Percentiles rank a stretch among this genome's conserved stretches.
Conservation (phyloP, 495 filamentous ascomycete genomes). For the Neurospora sp. region DNA sequence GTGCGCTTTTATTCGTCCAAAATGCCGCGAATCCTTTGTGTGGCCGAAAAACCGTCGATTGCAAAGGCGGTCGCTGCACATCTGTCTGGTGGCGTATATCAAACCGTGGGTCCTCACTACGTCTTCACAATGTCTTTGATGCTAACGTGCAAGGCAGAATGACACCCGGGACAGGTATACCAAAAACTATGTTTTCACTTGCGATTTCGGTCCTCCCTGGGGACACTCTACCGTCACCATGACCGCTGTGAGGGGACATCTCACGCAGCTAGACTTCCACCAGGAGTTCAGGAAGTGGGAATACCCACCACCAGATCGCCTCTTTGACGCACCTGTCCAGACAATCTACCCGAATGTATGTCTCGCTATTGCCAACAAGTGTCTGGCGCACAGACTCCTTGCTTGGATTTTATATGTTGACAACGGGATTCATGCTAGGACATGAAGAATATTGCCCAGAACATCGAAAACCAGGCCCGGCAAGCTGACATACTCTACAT, state of each 20-base stretch:
- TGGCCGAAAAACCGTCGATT: conserved; percentile 95
- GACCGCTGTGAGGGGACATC: conserved; percentile 84
- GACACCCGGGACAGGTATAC: conserved; percentile 61
- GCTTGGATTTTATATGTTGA: neutral
- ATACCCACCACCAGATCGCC: conserved; percentile 62
- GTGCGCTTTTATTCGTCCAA: neutral
- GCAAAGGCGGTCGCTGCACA: conserved; percentile 87
- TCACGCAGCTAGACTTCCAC: conserved; percentile 64
- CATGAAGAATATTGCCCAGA: conserved; percentile 68
- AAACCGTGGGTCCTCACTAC: conserved; percentile 46
- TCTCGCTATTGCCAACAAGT: conserved; percentile 1
- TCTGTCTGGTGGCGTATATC: conserved; percentile 63
- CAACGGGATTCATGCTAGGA: conserved; percentile 38
- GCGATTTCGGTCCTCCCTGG: conserved; percentile 74
- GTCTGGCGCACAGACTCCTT: neutral
- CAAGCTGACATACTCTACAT: conserved; percentile 67
- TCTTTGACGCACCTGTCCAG: conserved; percentile 76
- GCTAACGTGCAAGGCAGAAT: conserved; percentile 16
- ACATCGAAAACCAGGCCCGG: conserved; percentile 71
- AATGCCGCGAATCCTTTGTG: conserved; percentile 64
- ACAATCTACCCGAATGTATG: conserved; percentile 53
- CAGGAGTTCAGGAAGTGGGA: conserved; percentile 62
- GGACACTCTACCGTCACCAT: conserved; percentile 76
- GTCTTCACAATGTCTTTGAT: neutral
- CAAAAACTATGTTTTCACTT: conserved; percentile 91